Base-by-base conservation (phyloP, 495 filamentous ascomycete genomes). In the Collariella sp. region DNA sequence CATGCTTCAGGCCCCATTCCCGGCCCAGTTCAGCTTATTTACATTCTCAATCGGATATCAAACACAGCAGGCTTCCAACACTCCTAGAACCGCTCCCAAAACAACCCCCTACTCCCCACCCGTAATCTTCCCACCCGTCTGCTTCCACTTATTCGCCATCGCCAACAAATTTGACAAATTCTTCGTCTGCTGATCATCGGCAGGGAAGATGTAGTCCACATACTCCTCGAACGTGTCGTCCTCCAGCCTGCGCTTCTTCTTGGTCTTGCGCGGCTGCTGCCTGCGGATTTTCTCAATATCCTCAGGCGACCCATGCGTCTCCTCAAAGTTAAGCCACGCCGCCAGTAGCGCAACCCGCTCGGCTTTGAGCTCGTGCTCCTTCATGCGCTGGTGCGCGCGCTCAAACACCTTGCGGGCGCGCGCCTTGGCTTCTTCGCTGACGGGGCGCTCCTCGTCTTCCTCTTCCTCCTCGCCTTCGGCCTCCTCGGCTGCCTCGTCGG, bases 141-240 rank as follows among this genome's bases (percentile, higher is more conserved):
- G 78, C 75, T 96, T 98, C 93, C 91, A 98, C 46, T 82, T 78
- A 61, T 89, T 83, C 51, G 91, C 93, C 79, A 81, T 86, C 57
- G 85, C 82, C 60, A 96, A 71, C 68, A 97, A 70, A 63, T 86
- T 89, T 23, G 86, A 86, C 64, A 96, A 75, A 56, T 87, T 89
- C 56, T 85, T 86, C 53, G 87, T 85, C 60, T 86, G 85, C 71
- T 88, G 80, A 70, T 96, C 91, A 76, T 97, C 93, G 7, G 89
- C 91, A 5, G 93, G 93, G 83, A 98, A 98, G 43, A 97, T 80
- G 66, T 91, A 96, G 68, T 97, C 93, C 76, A 91, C 81, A 68
- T 95, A 98, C 72, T 98, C 93, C 79, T 98, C 93, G 76, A 88
- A 96, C 18, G 81, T 84, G 67, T 95, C 91, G 72, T 96, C 91